phyloP scores from a whole-genome alignment of 2,329 filamentous ascomycete species.

The Sclerotiophoma versabilis region DNA sequence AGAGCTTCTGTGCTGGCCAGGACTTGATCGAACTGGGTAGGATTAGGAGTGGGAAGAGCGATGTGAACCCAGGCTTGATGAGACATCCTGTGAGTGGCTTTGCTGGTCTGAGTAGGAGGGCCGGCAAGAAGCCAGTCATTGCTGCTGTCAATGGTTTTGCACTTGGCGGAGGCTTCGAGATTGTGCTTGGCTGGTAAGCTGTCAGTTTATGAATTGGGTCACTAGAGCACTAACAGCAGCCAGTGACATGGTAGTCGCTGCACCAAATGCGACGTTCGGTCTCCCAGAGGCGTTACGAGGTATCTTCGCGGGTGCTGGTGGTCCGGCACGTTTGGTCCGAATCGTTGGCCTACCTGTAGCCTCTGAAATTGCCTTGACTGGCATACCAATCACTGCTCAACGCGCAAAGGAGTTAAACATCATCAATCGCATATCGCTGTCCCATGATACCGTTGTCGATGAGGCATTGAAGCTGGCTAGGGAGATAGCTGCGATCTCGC shows the following conservation, averaged over 20 bases:
- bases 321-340: conserved; percentile 60
- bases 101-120: conserved; percentile 62
- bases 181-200: conserved; percentile 61
- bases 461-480: conserved; percentile 48
- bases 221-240: conserved; percentile 8
- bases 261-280: conserved; percentile 59
- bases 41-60: conserved; percentile 35
- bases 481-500: conserved; percentile 45
- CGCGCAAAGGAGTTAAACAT: conserved; percentile 54
- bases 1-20: conserved; percentile 63
- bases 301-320: conserved; percentile 62
- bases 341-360: conserved; percentile 58
- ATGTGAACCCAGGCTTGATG: conserved; percentile 33
- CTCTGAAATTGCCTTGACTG: conserved; percentile 59
- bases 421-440: conserved; percentile 50
- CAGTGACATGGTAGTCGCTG: conserved; percentile 62
- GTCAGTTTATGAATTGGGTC: background rate
- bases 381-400: conserved; percentile 54
- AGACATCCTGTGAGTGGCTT: conserved; percentile 59
- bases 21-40: conserved; percentile 58
- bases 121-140: conserved; percentile 67
- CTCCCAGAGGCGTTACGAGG: conserved; percentile 63
- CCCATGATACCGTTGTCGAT: conserved; percentile 44
- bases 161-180: conserved; percentile 65
- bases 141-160: conserved; percentile 66